Base-by-base conservation (phyloP, 2,329 filamentous ascomycete genomes). In the Fusarium proliferatum region DNA sequence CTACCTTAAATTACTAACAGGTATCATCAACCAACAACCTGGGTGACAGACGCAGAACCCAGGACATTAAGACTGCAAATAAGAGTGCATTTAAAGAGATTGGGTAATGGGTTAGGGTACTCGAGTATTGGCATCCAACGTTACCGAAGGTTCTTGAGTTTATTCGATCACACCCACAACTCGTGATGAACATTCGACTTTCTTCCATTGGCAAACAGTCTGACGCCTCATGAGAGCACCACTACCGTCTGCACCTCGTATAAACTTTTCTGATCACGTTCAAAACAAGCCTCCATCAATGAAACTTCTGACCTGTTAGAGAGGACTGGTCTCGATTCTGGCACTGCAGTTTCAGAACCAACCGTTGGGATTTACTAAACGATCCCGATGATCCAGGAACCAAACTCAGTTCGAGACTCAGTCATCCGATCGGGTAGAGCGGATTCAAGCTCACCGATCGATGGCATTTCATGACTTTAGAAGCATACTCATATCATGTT, bases 321-420 rank as follows among this genome's bases (percentile, higher is more conserved):
- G 15, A 19, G 16, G 48, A 39, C 43, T 46, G 17, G 59, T 41
- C 51, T 53, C 23, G 55, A 30, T 42, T 16, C 55, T 28, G 34
- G 45, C 12, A 30, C 55, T 39, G 9, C 34, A 58, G 64, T 57
- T 64, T 69, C 48, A 59, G 39, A 46, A 21, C 30, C 21, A 58
- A 58, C 69, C 70, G 69, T 70, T 72, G 55, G 53, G 48, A 26
- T 49, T 66, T 21, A 30, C 34, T 41, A 69, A 68, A 55, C 34
- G 36, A 49, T 52, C 38, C 23, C 42, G 46, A 69, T n/a, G 43
- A 59, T 65, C 48, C 46, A 73, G 59, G 70, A 73, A 73, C 70
- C 65, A 55, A 67, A 67, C 57, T 66, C 45, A 55, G 51, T 55
- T 55, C 21, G 15, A 55, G 23, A 30, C 36, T 41, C 36, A 41